These are phyloP conservation scores for Brettanomyces anomalus DNA, from an alignment of 805 yeast species.

Conservation along the genomic window DNA sequence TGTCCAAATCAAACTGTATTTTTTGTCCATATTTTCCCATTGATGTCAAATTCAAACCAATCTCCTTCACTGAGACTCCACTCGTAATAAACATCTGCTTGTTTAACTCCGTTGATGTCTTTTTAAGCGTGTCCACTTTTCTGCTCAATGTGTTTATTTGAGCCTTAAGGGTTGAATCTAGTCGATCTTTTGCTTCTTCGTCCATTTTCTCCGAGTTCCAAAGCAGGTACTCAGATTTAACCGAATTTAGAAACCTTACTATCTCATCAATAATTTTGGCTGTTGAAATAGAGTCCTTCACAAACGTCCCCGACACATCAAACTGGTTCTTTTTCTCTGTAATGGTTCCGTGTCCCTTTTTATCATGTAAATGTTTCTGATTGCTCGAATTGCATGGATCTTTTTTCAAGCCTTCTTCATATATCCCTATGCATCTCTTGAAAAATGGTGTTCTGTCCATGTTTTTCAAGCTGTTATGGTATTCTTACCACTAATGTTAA, in stretches of 20 bases:
- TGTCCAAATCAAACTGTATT: slow-evolving; percentile 25
- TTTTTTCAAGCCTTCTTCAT: slow-evolving; percentile 22
- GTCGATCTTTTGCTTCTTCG: slow-evolving; percentile 18
- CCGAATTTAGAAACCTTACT: slow-evolving; percentile 24
- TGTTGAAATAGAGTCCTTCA: slow-evolving; percentile 30
- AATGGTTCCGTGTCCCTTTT: background rate
- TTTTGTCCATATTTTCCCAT: slow-evolving; percentile 30
- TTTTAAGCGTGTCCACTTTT: slow-evolving; percentile 25
- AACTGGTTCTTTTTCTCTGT: background rate
- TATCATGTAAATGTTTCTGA: background rate
- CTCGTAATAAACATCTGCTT: slow-evolving; percentile 42
- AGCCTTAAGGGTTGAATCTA: slow-evolving; percentile 19
- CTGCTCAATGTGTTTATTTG: slow-evolving; percentile 15
- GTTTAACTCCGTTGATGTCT: slow-evolving; percentile 30
- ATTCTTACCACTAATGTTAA: no score
- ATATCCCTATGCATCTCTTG: slow-evolving; percentile 37
- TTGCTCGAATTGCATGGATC: background rate
- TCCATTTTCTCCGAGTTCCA: slow-evolving; percentile 17
- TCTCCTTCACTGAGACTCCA: slow-evolving; percentile 33
- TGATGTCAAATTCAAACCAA: slow-evolving; percentile 21
- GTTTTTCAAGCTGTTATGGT: background rate
- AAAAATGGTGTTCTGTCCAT: slow-evolving; percentile 22
- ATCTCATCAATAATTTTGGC: slow-evolving; percentile 26
- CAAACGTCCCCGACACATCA: slow-evolving; percentile 9
- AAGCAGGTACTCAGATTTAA: slow-evolving; percentile 28